Conservation (phyloP, 2,329 filamentous ascomycete genomes). For the Diaporthe amygdali region DNA sequence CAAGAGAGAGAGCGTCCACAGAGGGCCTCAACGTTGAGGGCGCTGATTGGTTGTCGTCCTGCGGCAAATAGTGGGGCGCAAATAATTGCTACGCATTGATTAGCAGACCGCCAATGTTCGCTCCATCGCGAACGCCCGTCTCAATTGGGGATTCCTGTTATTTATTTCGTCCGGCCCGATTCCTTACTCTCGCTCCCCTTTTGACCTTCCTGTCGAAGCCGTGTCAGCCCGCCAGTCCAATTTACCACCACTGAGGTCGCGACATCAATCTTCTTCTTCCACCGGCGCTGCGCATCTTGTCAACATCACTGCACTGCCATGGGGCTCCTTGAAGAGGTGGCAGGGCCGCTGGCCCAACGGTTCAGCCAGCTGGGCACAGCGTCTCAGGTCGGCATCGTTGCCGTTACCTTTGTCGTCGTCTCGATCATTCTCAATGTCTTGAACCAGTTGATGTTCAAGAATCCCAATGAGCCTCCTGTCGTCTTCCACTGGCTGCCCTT, state of each 20-base stretch:
- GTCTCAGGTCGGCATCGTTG: conserved; percentile 51
- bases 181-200: not conserved
- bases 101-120: not conserved
- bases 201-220: not conserved
- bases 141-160: not conserved
- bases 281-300: not conserved
- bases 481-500: conserved; percentile 85
- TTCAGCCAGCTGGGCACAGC: conserved; percentile 53
- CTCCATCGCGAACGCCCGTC: not conserved
- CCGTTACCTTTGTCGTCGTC: conserved; percentile 52
- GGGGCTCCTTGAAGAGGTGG: conserved; percentile 60
- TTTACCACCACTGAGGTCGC: not conserved
- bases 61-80: not conserved
- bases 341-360: conserved; percentile 55
- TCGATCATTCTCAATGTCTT: conserved; percentile 79
- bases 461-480: conserved; percentile 79
- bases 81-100: conserved; percentile 9
- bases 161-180: not conserved
- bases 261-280: not conserved
- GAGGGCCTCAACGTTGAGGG: not conserved
- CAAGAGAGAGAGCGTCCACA: not conserved
- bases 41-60: not conserved
- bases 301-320: conserved; percentile 41
- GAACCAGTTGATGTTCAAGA: conserved; percentile 80
- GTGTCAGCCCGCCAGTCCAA: not conserved